Evolutionary conservation across 1,284 basidiomycete species (phyloP), one percentile per base, ranked within the genome.

Genomic region (Naganishia cerealis): DNA sequence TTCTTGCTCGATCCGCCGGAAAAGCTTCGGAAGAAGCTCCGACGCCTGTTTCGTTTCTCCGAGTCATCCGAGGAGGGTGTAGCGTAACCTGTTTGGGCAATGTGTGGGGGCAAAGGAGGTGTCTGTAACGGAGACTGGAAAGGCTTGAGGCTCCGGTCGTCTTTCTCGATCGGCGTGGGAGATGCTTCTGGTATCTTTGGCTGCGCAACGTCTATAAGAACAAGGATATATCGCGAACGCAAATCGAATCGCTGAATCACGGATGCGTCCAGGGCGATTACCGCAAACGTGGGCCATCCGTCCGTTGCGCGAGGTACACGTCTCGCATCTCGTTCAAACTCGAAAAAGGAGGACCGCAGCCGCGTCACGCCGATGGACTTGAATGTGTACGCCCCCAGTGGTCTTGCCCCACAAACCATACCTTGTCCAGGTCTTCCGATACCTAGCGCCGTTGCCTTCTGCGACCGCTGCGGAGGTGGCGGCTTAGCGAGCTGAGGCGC

Each of bases 21-120:
- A 40, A 63, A 63, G 38, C 61, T 63, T 53, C 50, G 61, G 16
- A 63, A 63, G 46, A 63, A 63, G 61, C 61, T 63, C 38, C 61
- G 61, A 4, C 61, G 61, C 18, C 61, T 63, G 43, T 53, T 63
- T 16, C 50, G 50, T 29, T 54, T 63, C 10, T 63, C 61, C 8
- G 61, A 39, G 40, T 63, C 61, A 21, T 50, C 46, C 4, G 50
- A 0, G 5, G 50, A 3, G 2, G 15, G 16, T 15, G 61, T 26
- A 10, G 50, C 3, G 12, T 53, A 40, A 2, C 13, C 16, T 18
- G 10, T 4, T 26, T 7, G 10, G 0, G 7, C 38, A 1, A 24
- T 26, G 1, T 42, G 8, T 24, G 38, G 36, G 5, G 59, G 15
- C 38, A 29, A 50, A 2, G 46, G 26, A 2, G 38, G n/a, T 1